Percentiles rank a stretch among this genome's conserved stretches.
Conservation (phyloP, 495 filamentous ascomycete genomes). For the Penicillium cosmopolitanum region DNA sequence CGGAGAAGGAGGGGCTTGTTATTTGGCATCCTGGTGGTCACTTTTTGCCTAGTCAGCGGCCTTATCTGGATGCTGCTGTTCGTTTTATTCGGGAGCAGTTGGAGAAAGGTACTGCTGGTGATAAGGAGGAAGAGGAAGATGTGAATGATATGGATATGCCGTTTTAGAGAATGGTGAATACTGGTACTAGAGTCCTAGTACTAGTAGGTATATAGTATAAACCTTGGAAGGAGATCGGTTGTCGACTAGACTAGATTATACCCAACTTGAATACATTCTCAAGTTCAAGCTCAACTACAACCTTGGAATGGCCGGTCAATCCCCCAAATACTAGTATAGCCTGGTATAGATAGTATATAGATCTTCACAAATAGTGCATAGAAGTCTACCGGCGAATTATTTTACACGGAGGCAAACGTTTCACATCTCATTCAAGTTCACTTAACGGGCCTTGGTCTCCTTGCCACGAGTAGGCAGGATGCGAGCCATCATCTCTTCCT, state of each 20-base stretch:
- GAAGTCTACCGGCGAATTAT: conserved; percentile 40
- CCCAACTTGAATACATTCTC: conserved; percentile 6
- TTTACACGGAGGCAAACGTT: conserved; percentile 34
- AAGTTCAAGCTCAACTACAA: too few relatives aligned
- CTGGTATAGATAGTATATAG: not conserved
- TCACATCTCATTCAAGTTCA: conserved; percentile 16
- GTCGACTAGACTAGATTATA: conserved; percentile 15
- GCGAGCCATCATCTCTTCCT: conserved; percentile 99
- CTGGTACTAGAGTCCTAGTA: not conserved
- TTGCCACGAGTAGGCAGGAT: conserved; percentile 75
- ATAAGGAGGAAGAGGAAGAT: conserved; percentile 51
- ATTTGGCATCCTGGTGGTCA: conserved; percentile 92
- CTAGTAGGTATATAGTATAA: not conserved
- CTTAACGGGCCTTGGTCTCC: conserved; percentile 51
- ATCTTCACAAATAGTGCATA: conserved; percentile 12
- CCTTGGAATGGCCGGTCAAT: too few relatives aligned
- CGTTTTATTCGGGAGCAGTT: conserved; percentile 71
- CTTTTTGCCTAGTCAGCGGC: conserved; percentile 80
- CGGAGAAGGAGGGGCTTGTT: conserved; percentile 59
- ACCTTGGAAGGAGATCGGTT: not conserved
- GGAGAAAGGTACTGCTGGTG: conserved; percentile 31
- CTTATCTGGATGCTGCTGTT: conserved; percentile 74
- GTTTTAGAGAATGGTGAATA: conserved; percentile 46
- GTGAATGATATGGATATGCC: conserved; percentile 71
- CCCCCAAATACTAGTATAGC: too few relatives aligned